Evolutionary conservation across 345 rosid genomes (phyloP), one percentile per base, ranked within the genome.

Genomic region (Hypericum perforatum): DNA sequence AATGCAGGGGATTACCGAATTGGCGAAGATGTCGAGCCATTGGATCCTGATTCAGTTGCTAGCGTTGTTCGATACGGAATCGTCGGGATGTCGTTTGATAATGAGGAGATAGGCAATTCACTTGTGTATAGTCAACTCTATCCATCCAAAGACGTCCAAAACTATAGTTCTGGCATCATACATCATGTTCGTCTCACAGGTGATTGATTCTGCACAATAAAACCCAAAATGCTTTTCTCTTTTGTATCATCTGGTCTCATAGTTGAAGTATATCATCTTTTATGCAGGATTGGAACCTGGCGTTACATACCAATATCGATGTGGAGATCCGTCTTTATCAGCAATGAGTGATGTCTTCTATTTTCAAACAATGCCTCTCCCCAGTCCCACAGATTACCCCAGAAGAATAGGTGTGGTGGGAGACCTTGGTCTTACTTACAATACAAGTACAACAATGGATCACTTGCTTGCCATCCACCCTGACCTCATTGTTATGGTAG

Each of bases 371-470:
- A 82, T 85, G 96, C 95, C 94, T 2, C 65, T 63, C 55, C 65
- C 90, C 41, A 48, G 67, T 13, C 68, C 79, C 0, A 55, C 64
- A 13, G 67, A 56, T 58, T 92, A 82, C 42, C 96, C 98, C 0
- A 68, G 52, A 52, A 83, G 90, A 64, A 74, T 92, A 45, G 76
- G 76, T 6, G 64, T 92, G 13, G 80, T 82, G 37, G 98, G 96
- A 68, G 95, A 73, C 70, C 73, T 88, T 40, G 96, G 98, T 39
- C 95, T 92, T 52, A 82, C 90, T 7, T 80, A 83, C 61, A 92
- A 92, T 57, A 80, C 86, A 32, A 79, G 88, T 49, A 72, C 90
- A 11, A 76, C 76, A n/a, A 43, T 85, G 16, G 58, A 40, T 68
- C 86, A 80, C 67, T 56, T 88, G 67, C 51, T 77, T 13, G 69